Evolutionary conservation across 2,329 filamentous ascomycete species (phyloP), one percentile per base, ranked within the genome.

Genomic region (Pseudocercospora macadamiae): DNA sequence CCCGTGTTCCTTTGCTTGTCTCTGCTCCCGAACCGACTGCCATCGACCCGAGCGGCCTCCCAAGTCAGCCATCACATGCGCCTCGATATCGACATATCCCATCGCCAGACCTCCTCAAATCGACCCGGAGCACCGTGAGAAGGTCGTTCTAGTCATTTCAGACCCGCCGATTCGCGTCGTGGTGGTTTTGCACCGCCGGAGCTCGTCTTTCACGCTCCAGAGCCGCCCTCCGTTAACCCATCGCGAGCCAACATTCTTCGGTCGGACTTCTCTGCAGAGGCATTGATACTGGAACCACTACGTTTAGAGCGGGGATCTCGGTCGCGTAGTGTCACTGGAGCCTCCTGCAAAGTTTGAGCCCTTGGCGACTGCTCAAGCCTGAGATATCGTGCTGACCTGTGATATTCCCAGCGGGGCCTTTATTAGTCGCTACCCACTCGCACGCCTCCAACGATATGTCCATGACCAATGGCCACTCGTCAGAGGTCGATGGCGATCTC

Each of bases 381-480:
- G 63, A 72, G 66, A 60, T 67, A 71, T 65, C 64, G 51, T 70
- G 74, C 78, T 80, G 73, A 79, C 76, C 68, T 72, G 75, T 71
- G 74, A 63, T 60, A 56, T 62, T 66, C 64, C n/a, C 66, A 85
- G 83, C 82, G 79, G 82, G 82, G 82, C 86, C 83, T 82, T 81
- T 83, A 80, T 78, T 81, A 77, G 82, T 84, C 78, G 80, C 81
- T 76, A 82, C 81, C 79, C 83, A 80, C 73, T 86, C 88, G 80
- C 73, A 75, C 70, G 48, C 64, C 56, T 54, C 62, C 34, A 63
- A 66, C 65, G 68, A 70, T 70, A 80, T 86, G 76, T 82, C 84
- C 77, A 80, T 86, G 71, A 81, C 83, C 70, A 90, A 91, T 77
- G 89, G 88, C 72, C 83, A 87, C 75, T 72, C 80, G 68, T 84